Conservation (phyloP, 164 flowering plant genomes). For the Saururus chinensis region DNA sequence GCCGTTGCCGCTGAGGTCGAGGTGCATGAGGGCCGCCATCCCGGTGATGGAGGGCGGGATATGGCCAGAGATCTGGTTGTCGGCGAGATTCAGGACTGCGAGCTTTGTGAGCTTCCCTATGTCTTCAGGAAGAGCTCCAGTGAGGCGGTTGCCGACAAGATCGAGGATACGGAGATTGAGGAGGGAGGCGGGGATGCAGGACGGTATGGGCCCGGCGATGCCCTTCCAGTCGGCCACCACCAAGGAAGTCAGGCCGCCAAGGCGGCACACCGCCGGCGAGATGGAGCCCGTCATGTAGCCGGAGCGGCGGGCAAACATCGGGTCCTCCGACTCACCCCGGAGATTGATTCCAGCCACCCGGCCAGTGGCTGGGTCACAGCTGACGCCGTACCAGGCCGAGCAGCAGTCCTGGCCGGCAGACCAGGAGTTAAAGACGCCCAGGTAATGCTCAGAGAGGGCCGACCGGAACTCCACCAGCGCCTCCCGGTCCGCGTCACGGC, state of each 20-base stretch:
- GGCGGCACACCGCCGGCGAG: slow-evolving; percentile 64
- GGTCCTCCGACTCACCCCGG: slow-evolving; percentile 86
- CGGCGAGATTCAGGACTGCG: slow-evolving; percentile 71
- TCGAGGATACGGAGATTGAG: slow-evolving; percentile 55
- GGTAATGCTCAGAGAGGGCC: slow-evolving; percentile 44
- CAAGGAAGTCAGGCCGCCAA: slow-evolving; percentile 49
- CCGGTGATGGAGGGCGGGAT: slow-evolving; percentile 52
- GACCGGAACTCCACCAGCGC: slow-evolving; percentile 56
- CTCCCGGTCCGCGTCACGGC: slow-evolving; percentile 58
- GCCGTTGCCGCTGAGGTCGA: slow-evolving; percentile 61
- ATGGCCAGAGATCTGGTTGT: slow-evolving; percentile 52
- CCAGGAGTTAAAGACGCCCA: slow-evolving; percentile 82
- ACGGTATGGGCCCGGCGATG: slow-evolving; percentile 60
- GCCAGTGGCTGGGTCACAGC: slow-evolving; percentile 51
- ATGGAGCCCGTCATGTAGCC: slow-evolving; percentile 80
- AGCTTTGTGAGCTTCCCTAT: slow-evolving; percentile 53
- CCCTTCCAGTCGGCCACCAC: slow-evolving; percentile 57
- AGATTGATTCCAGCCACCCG: slow-evolving; percentile 73
- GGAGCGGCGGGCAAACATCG: slow-evolving; percentile 54
- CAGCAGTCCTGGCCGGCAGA: slow-evolving; percentile 59
- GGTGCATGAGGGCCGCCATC: slow-evolving; percentile 45
- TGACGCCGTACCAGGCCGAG: slow-evolving; percentile 69
- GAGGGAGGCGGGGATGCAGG: slow-evolving; percentile 40
- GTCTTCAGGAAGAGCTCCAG: slow-evolving; percentile 51
- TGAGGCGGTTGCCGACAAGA: slow-evolving; percentile 54